Conservation (phyloP, 139 green algal genomes). For the Monoraphidium neglectum region DNA sequence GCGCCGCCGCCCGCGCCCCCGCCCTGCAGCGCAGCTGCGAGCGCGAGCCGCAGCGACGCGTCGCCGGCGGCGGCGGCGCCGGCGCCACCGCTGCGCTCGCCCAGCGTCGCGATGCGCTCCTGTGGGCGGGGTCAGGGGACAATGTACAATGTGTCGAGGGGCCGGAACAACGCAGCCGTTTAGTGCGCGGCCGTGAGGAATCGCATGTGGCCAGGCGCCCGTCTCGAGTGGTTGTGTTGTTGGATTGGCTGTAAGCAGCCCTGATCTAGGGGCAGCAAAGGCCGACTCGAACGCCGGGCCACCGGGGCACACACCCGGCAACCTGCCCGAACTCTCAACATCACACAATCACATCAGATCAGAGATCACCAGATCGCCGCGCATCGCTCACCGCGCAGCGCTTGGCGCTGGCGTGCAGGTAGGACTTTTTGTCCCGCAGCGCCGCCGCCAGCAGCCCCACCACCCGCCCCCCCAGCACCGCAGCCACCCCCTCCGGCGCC, state of each 20-base stretch:
- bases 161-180: no score
- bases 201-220: no score
- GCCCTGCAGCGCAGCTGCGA: slow-evolving; percentile 34
- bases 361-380: no score
- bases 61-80: not conserved
- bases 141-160: no score
- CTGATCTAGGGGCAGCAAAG: no score
- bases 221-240: no score
- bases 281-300: no score
- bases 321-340: not conserved
- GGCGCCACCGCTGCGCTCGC: slow-evolving; percentile 8
- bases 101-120: slow-evolving; percentile 23
- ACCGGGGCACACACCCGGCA: no score
- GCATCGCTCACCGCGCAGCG: slow-evolving; percentile 45
- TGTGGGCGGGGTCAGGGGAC: slow-evolving; percentile 2
- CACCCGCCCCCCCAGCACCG: slow-evolving; percentile 55
- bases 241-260: no score
- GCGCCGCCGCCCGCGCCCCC: slow-evolving; percentile 8
- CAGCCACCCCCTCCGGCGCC: slow-evolving; percentile 19
- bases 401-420: slow-evolving; percentile 66
- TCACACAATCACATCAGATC: not conserved
- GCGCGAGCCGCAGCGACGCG: slow-evolving; percentile 15
- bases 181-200: no score
- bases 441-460: slow-evolving; percentile 47
- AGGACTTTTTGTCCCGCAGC: slow-evolving; percentile 40